Evolutionary conservation across 768 basidiomycete genomes (phyloP).

Genomic region (Floccularia luteovirens): DNA sequence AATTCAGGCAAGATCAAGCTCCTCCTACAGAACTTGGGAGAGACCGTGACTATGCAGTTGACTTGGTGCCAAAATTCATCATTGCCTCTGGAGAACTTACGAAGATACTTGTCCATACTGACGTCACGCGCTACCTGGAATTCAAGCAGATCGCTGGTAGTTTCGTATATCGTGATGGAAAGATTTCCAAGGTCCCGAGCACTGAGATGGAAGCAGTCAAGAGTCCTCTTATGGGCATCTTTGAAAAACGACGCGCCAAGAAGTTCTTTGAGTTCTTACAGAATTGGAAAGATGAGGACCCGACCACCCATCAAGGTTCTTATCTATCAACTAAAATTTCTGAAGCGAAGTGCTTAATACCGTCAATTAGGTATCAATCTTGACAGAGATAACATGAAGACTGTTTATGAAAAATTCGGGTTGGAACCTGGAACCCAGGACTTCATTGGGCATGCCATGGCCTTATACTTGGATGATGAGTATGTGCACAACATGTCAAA

Average conservation of each 20-base stretch:
- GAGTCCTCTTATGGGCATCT: slow-evolving; percentile 97
- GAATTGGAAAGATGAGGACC: slow-evolving; percentile 91
- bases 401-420: slow-evolving; percentile 95
- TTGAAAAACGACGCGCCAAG: slow-evolving; percentile 96
- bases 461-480: slow-evolving; percentile 96
- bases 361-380: slow-evolving; percentile 65
- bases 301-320: slow-evolving; percentile 95
- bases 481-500: slow-evolving; percentile 30
- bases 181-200: slow-evolving; percentile 94
- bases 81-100: slow-evolving; percentile 97
- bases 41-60: slow-evolving; percentile 96
- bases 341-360: background rate
- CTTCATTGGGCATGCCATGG: slow-evolving; percentile 99
- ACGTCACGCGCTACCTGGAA: slow-evolving; percentile 97
- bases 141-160: slow-evolving; percentile 99
- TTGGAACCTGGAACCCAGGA: slow-evolving; percentile 97
- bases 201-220: slow-evolving; percentile 96
- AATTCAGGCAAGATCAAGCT: slow-evolving; percentile 76
- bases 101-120: slow-evolving; percentile 96
- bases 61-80: slow-evolving; percentile 99
- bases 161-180: slow-evolving; percentile 95
- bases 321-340: background rate
- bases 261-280: slow-evolving; percentile 98
- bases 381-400: slow-evolving; percentile 87
- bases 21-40: slow-evolving; percentile 85